phyloP scores from a whole-genome alignment of 2,329 filamentous ascomycete species.

The Ceratocystis huliohia region DNA sequence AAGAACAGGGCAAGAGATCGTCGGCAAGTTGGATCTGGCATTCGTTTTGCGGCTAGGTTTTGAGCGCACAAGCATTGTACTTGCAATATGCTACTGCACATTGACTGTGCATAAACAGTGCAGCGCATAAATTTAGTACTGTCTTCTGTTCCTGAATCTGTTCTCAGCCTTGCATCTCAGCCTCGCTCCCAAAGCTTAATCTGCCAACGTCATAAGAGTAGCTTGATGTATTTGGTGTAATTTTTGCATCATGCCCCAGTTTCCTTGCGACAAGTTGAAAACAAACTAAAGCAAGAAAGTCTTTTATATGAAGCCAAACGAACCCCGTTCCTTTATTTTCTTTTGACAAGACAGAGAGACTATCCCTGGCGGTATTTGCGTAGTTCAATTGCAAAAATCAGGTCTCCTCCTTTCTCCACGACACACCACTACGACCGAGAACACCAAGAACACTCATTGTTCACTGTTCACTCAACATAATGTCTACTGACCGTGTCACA shows the following conservation, averaged over 20 bases:
- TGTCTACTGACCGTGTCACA: constrained; percentile 22
- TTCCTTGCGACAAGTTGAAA: not conserved
- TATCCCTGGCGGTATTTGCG: too few relatives aligned
- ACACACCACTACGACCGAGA: constrained; percentile 26
- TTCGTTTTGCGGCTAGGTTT: not conserved
- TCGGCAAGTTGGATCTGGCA: not conserved
- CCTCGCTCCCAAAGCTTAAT: constrained; percentile 15
- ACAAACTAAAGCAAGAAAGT: not conserved
- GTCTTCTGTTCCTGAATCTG: not conserved
- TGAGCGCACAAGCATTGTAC: not conserved
- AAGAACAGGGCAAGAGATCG: not conserved
- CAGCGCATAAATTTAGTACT: not conserved
- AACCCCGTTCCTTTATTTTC: too few relatives aligned
- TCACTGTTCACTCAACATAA: not conserved
- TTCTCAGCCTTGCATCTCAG: constrained; percentile 14
- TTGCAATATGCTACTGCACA: not conserved
- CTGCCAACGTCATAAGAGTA: constrained; percentile 5
- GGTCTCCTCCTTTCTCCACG: not conserved
- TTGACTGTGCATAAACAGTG: not conserved
- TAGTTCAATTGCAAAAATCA: not conserved
- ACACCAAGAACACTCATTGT: constrained; percentile 25
- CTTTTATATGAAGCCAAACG: too few relatives aligned
- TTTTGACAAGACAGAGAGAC: too few relatives aligned
- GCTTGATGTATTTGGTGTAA: not conserved
- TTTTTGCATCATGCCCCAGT: not conserved